phyloP scores from a whole-genome alignment of 768 basidiomycete genomes.

The Mycena alexandri region DNA sequence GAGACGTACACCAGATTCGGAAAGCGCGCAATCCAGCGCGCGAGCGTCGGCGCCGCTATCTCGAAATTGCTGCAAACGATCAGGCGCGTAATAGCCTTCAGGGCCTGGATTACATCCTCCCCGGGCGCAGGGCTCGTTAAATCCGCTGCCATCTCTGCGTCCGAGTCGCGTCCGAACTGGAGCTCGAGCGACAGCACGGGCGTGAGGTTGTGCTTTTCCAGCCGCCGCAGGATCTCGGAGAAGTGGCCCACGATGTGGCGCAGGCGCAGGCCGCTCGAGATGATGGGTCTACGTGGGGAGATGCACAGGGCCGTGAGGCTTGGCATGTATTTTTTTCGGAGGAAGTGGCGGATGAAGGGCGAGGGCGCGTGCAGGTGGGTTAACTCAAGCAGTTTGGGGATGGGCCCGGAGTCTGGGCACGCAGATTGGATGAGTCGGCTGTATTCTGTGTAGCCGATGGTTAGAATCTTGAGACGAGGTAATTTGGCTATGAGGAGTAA shows the following conservation, averaged over 20 bases:
- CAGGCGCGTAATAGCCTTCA: constrained; percentile 32
- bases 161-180: constrained; percentile 17
- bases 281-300: constrained; percentile 29
- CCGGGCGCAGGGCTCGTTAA: constrained; percentile 3
- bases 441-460: constrained; percentile 37
- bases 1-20: constrained; percentile 30
- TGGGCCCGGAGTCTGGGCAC: constrained; percentile 31
- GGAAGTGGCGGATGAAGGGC: constrained; percentile 29
- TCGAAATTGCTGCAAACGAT: constrained; percentile 25
- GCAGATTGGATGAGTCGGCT: constrained; percentile 28
- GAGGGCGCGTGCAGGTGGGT: constrained; percentile 33
- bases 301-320: constrained; percentile 21
- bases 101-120: constrained; percentile 1
- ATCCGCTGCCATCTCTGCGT: constrained; percentile 27
- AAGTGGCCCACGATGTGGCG: constrained; percentile 33
- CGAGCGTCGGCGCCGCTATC: constrained; percentile 22
- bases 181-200: constrained; percentile 32
- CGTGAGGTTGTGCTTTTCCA: constrained; percentile 26
- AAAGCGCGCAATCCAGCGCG: constrained; percentile 34
- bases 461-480: constrained; percentile 19
- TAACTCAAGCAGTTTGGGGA: constrained; percentile 24
- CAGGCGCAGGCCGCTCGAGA: constrained; percentile 26
- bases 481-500: constrained; percentile 33
- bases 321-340: constrained; percentile 29
- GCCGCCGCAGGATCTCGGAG: constrained; percentile 26